Evolutionary conservation across 2,329 filamentous ascomycete genomes (phyloP).

Genomic region (Tolypocladium pustulatum): DNA sequence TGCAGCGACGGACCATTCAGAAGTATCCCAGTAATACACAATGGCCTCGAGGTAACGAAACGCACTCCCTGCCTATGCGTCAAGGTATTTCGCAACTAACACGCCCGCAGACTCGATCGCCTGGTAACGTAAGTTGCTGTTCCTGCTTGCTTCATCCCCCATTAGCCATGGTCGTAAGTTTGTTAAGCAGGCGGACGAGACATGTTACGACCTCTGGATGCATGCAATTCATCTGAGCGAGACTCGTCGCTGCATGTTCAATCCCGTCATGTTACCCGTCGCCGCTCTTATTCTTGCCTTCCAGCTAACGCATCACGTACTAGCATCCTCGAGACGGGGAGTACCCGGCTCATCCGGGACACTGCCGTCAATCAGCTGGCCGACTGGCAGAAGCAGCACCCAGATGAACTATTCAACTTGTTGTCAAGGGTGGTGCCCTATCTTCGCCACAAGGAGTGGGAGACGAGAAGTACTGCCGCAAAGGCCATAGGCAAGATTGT

Average conservation of each 20-base stretch:
- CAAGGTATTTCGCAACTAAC: constrained; percentile 3
- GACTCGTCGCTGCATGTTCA: neutral
- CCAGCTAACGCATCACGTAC: neutral
- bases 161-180: neutral
- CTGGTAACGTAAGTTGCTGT: constrained; percentile 66
- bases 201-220: neutral
- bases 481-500: constrained; percentile 93
- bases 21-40: constrained; percentile 23
- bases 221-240: neutral
- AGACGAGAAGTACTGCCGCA: constrained; percentile 85
- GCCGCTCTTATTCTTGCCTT: neutral
- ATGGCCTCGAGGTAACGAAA: constrained; percentile 45
- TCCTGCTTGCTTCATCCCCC: neutral
- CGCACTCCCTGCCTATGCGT: neutral
- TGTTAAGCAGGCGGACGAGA: neutral
- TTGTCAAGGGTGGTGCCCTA: constrained; percentile 92
- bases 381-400: constrained; percentile 96
- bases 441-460: constrained; percentile 90
- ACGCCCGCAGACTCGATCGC: constrained; percentile 57
- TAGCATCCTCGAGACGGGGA: constrained; percentile 93
- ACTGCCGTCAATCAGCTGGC: constrained; percentile 94
- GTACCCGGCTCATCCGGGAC: constrained; percentile 89
- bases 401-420: constrained; percentile 93
- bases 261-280: neutral
- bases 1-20: constrained; percentile 10